Evolutionary conservation across 140 eudicot species (phyloP).

Genomic region (Erigeron philadelphicus): DNA sequence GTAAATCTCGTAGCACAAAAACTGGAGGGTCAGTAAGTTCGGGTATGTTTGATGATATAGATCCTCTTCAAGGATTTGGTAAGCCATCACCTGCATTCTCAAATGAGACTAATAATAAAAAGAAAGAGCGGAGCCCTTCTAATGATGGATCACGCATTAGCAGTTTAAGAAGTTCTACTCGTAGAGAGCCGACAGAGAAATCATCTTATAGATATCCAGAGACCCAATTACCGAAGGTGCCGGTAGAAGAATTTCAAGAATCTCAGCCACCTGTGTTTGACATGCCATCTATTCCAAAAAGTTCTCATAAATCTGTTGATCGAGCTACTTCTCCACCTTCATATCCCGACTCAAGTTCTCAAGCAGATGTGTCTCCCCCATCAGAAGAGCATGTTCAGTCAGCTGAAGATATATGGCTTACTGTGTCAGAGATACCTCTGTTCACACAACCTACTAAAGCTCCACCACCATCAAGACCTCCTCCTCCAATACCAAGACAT

Average conservation of each 20-base stretch:
- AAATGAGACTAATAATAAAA: slow-evolving; percentile 34
- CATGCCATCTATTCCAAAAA: slow-evolving; percentile 42
- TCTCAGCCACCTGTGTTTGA: slow-evolving; percentile 50
- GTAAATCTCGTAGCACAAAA: slow-evolving; percentile 45
- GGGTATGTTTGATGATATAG: slow-evolving; percentile 65
- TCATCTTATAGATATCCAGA: slow-evolving; percentile 47
- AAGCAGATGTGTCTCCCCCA: slow-evolving; percentile 45
- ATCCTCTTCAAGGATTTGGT: slow-evolving; percentile 65
- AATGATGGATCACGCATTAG: slow-evolving; percentile 30
- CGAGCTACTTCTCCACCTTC: slow-evolving; percentile 57
- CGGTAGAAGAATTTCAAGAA: slow-evolving; percentile 48
- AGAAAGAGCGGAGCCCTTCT: slow-evolving; percentile 46
- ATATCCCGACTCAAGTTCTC: slow-evolving; percentile 44
- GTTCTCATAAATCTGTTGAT: slow-evolving; percentile 39
- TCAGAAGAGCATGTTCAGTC: slow-evolving; percentile 43
- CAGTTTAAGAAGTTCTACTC: slow-evolving; percentile 34
- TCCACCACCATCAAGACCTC: slow-evolving; percentile 98
- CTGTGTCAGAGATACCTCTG: slow-evolving; percentile 89
- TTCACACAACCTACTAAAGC: slow-evolving; percentile 81
- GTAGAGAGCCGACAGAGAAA: slow-evolving; percentile 42
- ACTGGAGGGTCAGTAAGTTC: slow-evolving; percentile 39
- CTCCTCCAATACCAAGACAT: slow-evolving; percentile 78
- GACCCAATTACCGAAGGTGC: slow-evolving; percentile 39
- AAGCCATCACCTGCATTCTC: slow-evolving; percentile 54
- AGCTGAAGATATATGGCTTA: slow-evolving; percentile 75